These are phyloP conservation scores for Breviolum minutum DNA, from an alignment of 73 alveolate genomes.

Conservation along the genomic window DNA sequence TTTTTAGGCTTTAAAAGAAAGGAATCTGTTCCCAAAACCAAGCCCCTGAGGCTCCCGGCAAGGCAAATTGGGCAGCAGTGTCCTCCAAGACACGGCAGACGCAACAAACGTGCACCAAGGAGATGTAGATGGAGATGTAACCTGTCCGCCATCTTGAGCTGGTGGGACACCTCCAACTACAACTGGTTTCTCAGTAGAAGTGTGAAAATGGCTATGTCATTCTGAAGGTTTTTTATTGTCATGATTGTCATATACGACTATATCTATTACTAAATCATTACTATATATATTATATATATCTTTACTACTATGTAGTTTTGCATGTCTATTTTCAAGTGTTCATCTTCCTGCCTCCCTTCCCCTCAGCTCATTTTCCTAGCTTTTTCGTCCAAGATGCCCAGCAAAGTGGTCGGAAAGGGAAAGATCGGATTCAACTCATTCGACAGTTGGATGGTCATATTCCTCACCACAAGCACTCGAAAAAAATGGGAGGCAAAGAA, in stretches of 20 bases:
- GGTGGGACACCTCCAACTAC: not conserved
- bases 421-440: slow-evolving; percentile 65
- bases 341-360: too few relatives aligned
- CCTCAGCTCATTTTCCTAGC: not conserved
- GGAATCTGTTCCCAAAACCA: too few relatives aligned
- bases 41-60: slow-evolving; percentile 6
- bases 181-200: too few relatives aligned
- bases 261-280: too few relatives aligned
- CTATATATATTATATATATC: too few relatives aligned
- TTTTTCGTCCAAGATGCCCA: slow-evolving; percentile 14
- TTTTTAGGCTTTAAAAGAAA: too few relatives aligned
- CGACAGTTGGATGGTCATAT: slow-evolving; percentile 1
- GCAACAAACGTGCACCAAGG: slow-evolving; percentile 83
- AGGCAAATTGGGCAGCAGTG: slow-evolving; percentile 69
- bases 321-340: too few relatives aligned
- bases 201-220: too few relatives aligned
- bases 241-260: too few relatives aligned
- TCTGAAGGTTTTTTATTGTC: too few relatives aligned
- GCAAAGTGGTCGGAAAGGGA: slow-evolving; percentile 63
- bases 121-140: slow-evolving; percentile 83
- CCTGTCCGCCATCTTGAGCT: not conserved
- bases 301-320: too few relatives aligned
- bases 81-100: slow-evolving; percentile 91
- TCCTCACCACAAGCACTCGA: not conserved
- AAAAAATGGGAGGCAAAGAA: too few relatives aligned